phyloP scores from a whole-genome alignment of 768 basidiomycete genomes.

The Rhodosporidiobolus sp. region DNA sequence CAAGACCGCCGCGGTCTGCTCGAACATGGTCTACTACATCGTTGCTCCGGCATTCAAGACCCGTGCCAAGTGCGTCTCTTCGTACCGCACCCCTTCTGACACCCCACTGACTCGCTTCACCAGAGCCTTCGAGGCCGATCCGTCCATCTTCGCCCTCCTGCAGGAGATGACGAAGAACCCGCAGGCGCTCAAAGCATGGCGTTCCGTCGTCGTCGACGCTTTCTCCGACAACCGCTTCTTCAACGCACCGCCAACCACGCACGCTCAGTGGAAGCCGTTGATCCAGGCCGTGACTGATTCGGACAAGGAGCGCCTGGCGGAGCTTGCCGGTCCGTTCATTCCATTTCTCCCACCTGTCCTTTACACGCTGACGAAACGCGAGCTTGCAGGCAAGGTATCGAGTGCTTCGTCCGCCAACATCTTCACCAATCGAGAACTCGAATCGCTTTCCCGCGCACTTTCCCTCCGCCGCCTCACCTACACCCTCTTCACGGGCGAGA shows the following conservation, averaged over 20 bases:
- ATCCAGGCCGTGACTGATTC: slow-evolving; percentile 75
- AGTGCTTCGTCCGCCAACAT: slow-evolving; percentile 89
- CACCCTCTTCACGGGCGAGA: slow-evolving; percentile 78
- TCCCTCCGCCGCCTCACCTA: slow-evolving; percentile 84
- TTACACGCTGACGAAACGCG: not conserved
- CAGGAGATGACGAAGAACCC: slow-evolving; percentile 69
- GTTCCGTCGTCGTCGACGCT: slow-evolving; percentile 70
- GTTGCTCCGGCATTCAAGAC: slow-evolving; percentile 75
- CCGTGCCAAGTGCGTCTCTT: slow-evolving; percentile 61
- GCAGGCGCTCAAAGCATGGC: slow-evolving; percentile 78
- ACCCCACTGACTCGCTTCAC: not conserved
- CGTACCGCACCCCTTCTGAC: too few relatives aligned
- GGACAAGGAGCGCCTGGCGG: slow-evolving; percentile 80
- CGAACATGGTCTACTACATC: slow-evolving; percentile 78
- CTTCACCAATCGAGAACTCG: slow-evolving; percentile 91
- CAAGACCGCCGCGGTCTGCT: slow-evolving; percentile 72
- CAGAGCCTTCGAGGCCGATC: slow-evolving; percentile 71
- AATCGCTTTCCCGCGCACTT: slow-evolving; percentile 79
- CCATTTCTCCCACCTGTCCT: too few relatives aligned
- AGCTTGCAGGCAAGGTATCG: slow-evolving; percentile 55
- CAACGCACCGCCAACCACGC: slow-evolving; percentile 62
- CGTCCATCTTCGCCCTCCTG: slow-evolving; percentile 63
- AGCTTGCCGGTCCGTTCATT: slow-evolving; percentile 66
- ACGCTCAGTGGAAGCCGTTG: slow-evolving; percentile 69
- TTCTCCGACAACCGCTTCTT: slow-evolving; percentile 85